Percentiles rank a stretch among this genome's conserved stretches.
phyloP scores from a whole-genome alignment of 345 rosid genomes.

The Arabis alpina region DNA sequence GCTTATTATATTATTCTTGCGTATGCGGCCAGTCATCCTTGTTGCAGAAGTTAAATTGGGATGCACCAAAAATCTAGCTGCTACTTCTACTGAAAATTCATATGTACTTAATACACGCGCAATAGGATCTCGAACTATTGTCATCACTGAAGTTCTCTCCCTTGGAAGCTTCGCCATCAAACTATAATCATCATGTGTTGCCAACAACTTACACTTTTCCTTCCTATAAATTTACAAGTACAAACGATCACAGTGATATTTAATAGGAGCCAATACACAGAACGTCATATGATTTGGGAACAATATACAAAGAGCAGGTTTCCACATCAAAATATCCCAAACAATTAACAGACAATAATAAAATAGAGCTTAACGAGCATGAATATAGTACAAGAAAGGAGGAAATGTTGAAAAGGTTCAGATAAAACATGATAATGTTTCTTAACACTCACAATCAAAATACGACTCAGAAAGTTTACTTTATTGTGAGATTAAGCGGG shows the following conservation, averaged over 20 bases:
- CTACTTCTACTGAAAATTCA: constrained; percentile 95
- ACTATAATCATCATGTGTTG: constrained; percentile 98
- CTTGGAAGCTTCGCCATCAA: constrained; percentile 79
- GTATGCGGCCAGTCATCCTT: constrained; percentile 67
- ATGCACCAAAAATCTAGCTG: constrained; percentile 95
- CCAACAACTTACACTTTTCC: constrained; percentile 74
- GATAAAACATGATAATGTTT: neutral
- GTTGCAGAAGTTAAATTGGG: constrained; percentile 86
- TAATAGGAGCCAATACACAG: constrained; percentile 4
- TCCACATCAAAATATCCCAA: constrained; percentile 6
- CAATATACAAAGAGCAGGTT: neutral
- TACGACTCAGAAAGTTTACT: too few relatives aligned
- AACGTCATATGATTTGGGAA: neutral
- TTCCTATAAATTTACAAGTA: constrained; percentile 57
- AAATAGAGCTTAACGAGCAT: too few relatives aligned
- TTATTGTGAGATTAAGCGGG: too few relatives aligned
- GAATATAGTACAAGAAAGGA: neutral
- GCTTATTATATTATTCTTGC: constrained; percentile 69
- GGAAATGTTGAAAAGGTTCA: neutral
- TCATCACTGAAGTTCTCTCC: constrained; percentile 85
- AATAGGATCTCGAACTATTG: constrained; percentile 87
- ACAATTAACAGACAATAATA: neutral
- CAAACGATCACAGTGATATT: constrained; percentile 1
- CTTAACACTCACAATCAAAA: too few relatives aligned
- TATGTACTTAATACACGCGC: constrained; percentile 91